Conservation (phyloP, 225 moss, liverwort and hornwort genomes). For the Pseudisothecium myosuroides region DNA sequence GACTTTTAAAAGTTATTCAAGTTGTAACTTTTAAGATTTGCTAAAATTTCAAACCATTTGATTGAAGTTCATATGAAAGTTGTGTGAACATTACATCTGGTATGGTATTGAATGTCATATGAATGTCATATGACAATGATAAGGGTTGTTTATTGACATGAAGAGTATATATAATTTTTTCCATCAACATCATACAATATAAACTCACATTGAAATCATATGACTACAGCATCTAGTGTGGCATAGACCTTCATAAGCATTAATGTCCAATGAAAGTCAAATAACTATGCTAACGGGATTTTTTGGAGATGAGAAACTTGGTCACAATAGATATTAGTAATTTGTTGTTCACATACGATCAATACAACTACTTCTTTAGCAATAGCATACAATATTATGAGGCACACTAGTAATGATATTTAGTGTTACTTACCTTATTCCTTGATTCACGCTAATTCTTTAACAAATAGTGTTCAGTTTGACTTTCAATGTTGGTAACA, state of each 20-base stretch:
- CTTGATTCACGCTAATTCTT: too few relatives aligned
- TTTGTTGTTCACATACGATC: not conserved
- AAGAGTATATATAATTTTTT: not conserved
- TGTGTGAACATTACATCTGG: accelerated
- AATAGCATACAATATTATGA: too few relatives aligned
- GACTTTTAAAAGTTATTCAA: not conserved
- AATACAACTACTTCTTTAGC: not conserved
- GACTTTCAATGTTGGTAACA: too few relatives aligned
- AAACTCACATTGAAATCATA: not conserved
- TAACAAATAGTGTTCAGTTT: too few relatives aligned
- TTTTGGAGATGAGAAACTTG: not conserved
- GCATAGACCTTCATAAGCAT: too few relatives aligned
- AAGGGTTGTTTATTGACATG: not conserved
- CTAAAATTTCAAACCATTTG: not conserved
- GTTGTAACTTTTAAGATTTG: not conserved
- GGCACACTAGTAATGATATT: too few relatives aligned
- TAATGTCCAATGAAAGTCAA: not conserved
- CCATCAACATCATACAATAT: not conserved
- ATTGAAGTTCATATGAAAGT: not conserved
- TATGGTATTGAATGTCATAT: not conserved
- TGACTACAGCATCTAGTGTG: not conserved
- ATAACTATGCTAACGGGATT: accelerated
- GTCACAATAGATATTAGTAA: not conserved
- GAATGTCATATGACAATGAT: not conserved
- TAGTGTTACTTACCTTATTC: too few relatives aligned